Evolutionary conservation across 805 yeast genomes (phyloP).

Genomic region (Candida ponderosae): DNA sequence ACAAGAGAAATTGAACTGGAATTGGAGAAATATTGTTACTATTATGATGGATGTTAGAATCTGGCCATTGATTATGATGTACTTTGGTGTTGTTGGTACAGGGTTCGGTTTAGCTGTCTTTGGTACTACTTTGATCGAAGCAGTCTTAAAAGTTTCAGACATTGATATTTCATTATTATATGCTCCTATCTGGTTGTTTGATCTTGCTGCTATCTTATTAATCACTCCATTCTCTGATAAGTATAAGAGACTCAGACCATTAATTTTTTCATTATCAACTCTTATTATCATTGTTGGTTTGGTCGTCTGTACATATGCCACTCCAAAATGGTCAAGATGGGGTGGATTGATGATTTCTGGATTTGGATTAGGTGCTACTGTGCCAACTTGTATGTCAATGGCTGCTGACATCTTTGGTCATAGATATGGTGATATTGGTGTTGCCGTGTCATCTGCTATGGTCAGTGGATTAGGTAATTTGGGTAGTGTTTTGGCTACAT

Average conservation of each 20-base stretch:
- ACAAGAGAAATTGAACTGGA: constrained; percentile 39
- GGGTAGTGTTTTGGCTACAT: constrained; percentile 80
- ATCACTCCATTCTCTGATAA: constrained; percentile 78
- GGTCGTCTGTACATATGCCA: constrained; percentile 69
- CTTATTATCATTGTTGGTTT: constrained; percentile 67
- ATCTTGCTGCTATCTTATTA: constrained; percentile 62
- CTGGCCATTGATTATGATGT: constrained; percentile 82
- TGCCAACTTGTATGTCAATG: constrained; percentile 83
- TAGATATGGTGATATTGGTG: constrained; percentile 75
- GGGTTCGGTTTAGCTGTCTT: constrained; percentile 82
- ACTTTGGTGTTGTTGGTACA: constrained; percentile 89
- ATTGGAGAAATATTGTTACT: constrained; percentile 43
- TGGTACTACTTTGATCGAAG: constrained; percentile 68
- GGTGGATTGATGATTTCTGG: constrained; percentile 80
- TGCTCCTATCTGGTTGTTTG: constrained; percentile 90
- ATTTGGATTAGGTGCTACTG: constrained; percentile 86
- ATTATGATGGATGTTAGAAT: constrained; percentile 57
- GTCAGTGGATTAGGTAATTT: constrained; percentile 83
- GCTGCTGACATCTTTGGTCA: constrained; percentile 66
- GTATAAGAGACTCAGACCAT: constrained; percentile 48
- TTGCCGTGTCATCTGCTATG: constrained; percentile 75
- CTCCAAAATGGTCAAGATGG: constrained; percentile 66
- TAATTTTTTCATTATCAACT: constrained; percentile 55
- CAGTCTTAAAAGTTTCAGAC: constrained; percentile 51
- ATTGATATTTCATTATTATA: constrained; percentile 67